Evolutionary conservation across 208 protist species (phyloP).

Genomic region (Vickermania ingenoplastis): DNA sequence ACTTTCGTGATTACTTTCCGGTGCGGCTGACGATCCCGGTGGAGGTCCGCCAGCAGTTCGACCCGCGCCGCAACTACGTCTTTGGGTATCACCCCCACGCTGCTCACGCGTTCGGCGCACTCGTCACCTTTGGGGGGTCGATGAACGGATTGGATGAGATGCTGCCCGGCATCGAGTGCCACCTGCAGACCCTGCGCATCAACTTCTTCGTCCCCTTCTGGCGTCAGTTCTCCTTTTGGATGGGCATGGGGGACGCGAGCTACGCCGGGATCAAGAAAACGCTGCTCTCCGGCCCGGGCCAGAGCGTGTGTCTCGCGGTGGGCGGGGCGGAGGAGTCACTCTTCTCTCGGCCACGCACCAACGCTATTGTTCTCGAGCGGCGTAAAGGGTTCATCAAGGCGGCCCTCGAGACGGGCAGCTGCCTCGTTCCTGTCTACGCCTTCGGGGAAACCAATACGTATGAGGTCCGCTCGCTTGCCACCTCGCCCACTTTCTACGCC

Average conservation of each 20-base stretch:
- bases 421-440: slow-evolving; percentile 75
- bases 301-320: slow-evolving; percentile 78
- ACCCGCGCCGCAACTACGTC: slow-evolving; percentile 63
- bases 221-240: slow-evolving; percentile 46
- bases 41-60: slow-evolving; percentile 29
- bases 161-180: slow-evolving; percentile 58
- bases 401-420: slow-evolving; percentile 62
- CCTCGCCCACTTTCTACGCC: slow-evolving; percentile 17
- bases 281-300: slow-evolving; percentile 53
- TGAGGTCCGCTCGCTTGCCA: slow-evolving; percentile 23
- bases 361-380: slow-evolving; percentile 57
- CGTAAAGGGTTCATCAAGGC: slow-evolving; percentile 85
- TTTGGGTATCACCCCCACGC: slow-evolving; percentile 88
- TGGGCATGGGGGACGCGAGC: slow-evolving; percentile 78
- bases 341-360: slow-evolving; percentile 52
- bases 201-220: slow-evolving; percentile 87
- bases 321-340: slow-evolving; percentile 75
- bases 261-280: slow-evolving; percentile 49
- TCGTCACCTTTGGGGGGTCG: slow-evolving; percentile 65
- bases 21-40: slow-evolving; percentile 54
- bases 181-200: slow-evolving; percentile 74
- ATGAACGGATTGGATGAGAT: slow-evolving; percentile 21
- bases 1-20: slow-evolving; percentile 82
- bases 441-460: slow-evolving; percentile 88
- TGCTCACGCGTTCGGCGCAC: slow-evolving; percentile 79